These are phyloP conservation scores for Thermomyces lanuginosus DNA, from an alignment of 2,329 filamentous ascomycete genomes.

Conservation along the genomic window DNA sequence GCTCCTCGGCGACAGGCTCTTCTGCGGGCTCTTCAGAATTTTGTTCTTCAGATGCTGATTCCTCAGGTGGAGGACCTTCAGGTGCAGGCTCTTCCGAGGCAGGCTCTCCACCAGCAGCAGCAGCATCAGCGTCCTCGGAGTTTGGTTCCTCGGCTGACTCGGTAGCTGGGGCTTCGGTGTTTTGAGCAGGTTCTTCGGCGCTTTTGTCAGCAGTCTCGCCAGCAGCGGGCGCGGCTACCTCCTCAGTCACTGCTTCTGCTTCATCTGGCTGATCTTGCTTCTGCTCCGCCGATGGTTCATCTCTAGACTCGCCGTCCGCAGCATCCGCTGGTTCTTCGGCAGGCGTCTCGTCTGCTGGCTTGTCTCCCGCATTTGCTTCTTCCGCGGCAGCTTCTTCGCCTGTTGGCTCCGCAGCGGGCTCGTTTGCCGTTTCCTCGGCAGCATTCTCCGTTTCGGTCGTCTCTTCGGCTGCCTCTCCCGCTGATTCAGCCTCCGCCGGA, in stretches of 20 bases:
- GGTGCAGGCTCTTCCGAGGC: conserved; percentile 6
- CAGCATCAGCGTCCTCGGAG: conserved; percentile 7
- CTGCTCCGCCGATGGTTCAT: no score
- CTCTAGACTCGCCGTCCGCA: no score
- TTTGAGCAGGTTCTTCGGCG: not conserved
- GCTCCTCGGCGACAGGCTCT: conserved; percentile 8
- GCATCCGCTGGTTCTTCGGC: conserved; percentile 3
- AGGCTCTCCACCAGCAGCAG: conserved; percentile 7
- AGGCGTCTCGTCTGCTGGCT: not conserved
- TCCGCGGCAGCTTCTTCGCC: conserved; percentile 7
- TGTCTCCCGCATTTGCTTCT: conserved; percentile 1
- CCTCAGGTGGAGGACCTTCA: conserved; percentile 5
- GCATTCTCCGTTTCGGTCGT: conserved; percentile 7
- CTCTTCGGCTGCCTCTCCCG: conserved; percentile 6
- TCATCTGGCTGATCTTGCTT: no score
- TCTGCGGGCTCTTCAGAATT: conserved; percentile 7
- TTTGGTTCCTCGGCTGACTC: conserved; percentile 8
- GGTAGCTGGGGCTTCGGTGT: conserved; percentile 3
- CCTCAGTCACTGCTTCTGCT: no score
- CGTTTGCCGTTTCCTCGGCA: conserved; percentile 3
- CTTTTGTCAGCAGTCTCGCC: no score
- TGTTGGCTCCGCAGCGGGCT: conserved; percentile 8
- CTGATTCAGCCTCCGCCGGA: conserved; percentile 5
- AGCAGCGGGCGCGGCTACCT: no score
- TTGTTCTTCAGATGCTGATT: conserved; percentile 2